These are phyloP conservation scores for Ogataea allantospora DNA, from an alignment of 805 yeast species.

Conservation along the genomic window DNA sequence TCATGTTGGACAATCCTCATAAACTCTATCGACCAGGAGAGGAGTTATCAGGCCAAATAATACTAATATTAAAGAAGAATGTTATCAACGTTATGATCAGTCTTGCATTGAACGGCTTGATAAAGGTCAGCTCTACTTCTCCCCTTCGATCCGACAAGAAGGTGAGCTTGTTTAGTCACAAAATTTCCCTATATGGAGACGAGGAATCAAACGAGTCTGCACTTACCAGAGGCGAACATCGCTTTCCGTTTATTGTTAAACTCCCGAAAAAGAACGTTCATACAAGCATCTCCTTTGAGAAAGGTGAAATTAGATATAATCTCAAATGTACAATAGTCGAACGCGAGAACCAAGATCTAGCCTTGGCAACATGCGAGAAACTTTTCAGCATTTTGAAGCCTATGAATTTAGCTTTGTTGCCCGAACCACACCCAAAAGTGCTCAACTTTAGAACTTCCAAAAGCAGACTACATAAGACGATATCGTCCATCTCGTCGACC, in stretches of 20 bases:
- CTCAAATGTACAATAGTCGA: conserved; percentile 38
- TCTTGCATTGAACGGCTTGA: conserved; percentile 54
- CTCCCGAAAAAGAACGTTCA: conserved; percentile 72
- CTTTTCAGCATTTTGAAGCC: conserved; percentile 65
- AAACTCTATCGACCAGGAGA: conserved; percentile 80
- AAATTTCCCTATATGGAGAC: conserved; percentile 57
- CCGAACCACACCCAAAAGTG: conserved; percentile 64
- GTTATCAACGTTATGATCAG: conserved; percentile 52
- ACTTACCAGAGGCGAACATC: conserved; percentile 80
- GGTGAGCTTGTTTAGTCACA: conserved; percentile 54
- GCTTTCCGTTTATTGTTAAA: conserved; percentile 81
- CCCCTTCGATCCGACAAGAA: conserved; percentile 50
- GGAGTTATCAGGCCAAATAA: conserved; percentile 60
- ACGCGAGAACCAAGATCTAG: conserved; percentile 25
- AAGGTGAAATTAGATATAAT: conserved; percentile 73
- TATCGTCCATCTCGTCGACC: conserved; percentile 41
- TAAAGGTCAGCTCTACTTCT: conserved; percentile 53
- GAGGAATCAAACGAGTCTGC: conserved; percentile 22
- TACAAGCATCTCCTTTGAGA: conserved; percentile 78
- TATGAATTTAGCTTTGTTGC: conserved; percentile 64
- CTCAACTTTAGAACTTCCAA: conserved; percentile 55
- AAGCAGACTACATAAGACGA: conserved; percentile 35
- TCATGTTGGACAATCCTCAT: conserved; percentile 72
- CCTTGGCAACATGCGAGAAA: conserved; percentile 50
- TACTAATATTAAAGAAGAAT: conserved; percentile 55